These are phyloP conservation scores for Coelastrella sp. DNA, from an alignment of 139 green algal species.

Conservation along the genomic window DNA sequence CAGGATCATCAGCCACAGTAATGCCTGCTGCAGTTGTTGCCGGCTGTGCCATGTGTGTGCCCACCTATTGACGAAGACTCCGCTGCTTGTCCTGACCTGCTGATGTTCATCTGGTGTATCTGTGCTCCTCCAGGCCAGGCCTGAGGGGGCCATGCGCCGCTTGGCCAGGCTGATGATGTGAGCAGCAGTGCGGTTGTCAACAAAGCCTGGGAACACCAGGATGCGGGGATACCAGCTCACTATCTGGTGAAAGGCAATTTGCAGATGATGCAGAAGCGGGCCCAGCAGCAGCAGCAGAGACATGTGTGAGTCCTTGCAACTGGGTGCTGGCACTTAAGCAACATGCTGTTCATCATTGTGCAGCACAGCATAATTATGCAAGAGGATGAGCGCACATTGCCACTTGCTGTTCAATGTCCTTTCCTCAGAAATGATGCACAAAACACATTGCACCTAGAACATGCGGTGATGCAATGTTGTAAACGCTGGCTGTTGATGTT, in stretches of 20 bases:
- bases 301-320: not conserved
- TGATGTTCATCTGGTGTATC: conserved; percentile 55
- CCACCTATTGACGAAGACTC: conserved; percentile 60
- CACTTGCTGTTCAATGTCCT: too few species aligned
- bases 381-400: too few species aligned
- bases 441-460: not conserved
- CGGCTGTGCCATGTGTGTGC: not conserved
- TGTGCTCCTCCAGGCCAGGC: conserved; percentile 54
- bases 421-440: not conserved
- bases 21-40: not conserved
- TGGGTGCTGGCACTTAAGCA: too few species aligned
- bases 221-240: conserved; percentile 59
- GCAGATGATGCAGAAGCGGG: not conserved
- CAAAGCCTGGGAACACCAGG: conserved; percentile 69
- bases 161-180: conserved; percentile 60
- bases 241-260: conserved; percentile 38
- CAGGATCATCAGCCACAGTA: not conserved
- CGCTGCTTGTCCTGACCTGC: conserved; percentile 65
- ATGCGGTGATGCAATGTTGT: not conserved
- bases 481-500: not conserved
- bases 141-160: conserved; percentile 54
- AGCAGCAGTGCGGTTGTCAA: conserved; percentile 54
- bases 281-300: conserved; percentile 36
- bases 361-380: too few species aligned
- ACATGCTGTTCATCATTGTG: too few species aligned